A percentile compares a stretch with the other conserved stretches of the same genome.
phyloP scores from a whole-genome alignment of 129 eudicot species.

The Tagetes patula region DNA sequence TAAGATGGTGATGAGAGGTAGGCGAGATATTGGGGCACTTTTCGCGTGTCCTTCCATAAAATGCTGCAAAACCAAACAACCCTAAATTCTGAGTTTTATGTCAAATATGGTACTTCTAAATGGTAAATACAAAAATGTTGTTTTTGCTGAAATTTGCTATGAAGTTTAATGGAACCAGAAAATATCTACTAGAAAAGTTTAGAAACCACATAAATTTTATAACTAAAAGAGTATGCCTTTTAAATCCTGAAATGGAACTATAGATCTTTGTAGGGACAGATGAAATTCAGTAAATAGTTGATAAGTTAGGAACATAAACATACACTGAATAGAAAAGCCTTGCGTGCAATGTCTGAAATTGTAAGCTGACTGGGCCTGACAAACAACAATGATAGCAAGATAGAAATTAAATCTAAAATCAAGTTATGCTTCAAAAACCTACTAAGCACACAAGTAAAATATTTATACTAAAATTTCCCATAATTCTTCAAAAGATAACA shows the following conservation, averaged over 20 bases:
- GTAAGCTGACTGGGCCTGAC: constrained; percentile 92
- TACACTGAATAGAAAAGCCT: constrained; percentile 97
- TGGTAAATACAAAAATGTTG: not conserved
- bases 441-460: constrained; percentile 7
- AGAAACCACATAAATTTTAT: not conserved
- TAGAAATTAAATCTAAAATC: constrained; percentile 8
- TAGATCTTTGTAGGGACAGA: constrained; percentile 17
- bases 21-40: constrained; percentile 85
- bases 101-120: constrained; percentile 7
- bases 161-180: constrained; percentile 10
- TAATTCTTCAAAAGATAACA: constrained; percentile 8
- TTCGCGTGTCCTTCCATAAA: constrained; percentile 99
- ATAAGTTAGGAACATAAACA: constrained; percentile 31
- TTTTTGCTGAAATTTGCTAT: not conserved
- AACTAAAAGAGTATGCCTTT: not conserved
- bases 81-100: not conserved
- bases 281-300: constrained; percentile 1
- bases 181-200: not conserved
- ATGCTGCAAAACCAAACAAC: constrained; percentile 58
- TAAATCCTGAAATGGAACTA: constrained; percentile 4
- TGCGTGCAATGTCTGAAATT: constrained; percentile 89
- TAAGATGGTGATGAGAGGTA: constrained; percentile 84
- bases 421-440: constrained; percentile 6
- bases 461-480: not conserved
- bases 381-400: constrained; percentile 22